Conservation (phyloP, 164 flowering plant species). For the Dillenia suffruticosa region DNA sequence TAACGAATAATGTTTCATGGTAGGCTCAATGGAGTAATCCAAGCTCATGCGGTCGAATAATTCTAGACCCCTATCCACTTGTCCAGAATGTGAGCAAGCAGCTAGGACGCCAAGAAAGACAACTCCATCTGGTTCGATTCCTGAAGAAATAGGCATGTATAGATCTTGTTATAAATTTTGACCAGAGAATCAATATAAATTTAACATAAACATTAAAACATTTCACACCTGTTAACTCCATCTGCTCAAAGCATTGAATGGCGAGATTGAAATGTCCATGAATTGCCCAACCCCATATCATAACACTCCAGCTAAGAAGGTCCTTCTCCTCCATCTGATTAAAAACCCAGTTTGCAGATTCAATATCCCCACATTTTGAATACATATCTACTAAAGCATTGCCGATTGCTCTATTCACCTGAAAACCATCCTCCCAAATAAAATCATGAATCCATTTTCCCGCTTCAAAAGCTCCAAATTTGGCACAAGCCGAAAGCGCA, state of each 20-base stretch:
- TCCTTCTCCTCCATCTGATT: constrained; percentile 27
- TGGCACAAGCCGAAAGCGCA: constrained; percentile 41
- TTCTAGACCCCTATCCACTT: constrained; percentile 36
- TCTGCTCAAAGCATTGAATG: constrained; percentile 33
- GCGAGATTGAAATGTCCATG: constrained; percentile 43
- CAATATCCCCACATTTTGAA: constrained; percentile 27
- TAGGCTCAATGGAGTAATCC: constrained; percentile 44
- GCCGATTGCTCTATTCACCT: constrained; percentile 21
- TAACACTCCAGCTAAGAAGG: constrained; percentile 47
- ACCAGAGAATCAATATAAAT: not conserved
- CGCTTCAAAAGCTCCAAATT: constrained; percentile 41
- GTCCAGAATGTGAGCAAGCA: constrained; percentile 52
- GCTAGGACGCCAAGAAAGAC: constrained; percentile 42
- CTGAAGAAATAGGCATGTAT: constrained; percentile 19
- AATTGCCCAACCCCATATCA: constrained; percentile 57
- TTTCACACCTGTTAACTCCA: constrained; percentile 38
- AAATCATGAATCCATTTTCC: constrained; percentile 35
- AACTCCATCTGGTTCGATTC: constrained; percentile 40
- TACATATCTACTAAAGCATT: constrained; percentile 22
- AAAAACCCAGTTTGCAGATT: constrained; percentile 32
- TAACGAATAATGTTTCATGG: constrained; percentile 44
- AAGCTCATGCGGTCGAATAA: constrained; percentile 37
- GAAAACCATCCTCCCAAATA: constrained; percentile 21
- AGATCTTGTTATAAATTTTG: not conserved
- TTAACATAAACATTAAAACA: not conserved